Evolutionary conservation across 2,329 filamentous ascomycete species (phyloP).

Genomic region (Helotiales sp.): DNA sequence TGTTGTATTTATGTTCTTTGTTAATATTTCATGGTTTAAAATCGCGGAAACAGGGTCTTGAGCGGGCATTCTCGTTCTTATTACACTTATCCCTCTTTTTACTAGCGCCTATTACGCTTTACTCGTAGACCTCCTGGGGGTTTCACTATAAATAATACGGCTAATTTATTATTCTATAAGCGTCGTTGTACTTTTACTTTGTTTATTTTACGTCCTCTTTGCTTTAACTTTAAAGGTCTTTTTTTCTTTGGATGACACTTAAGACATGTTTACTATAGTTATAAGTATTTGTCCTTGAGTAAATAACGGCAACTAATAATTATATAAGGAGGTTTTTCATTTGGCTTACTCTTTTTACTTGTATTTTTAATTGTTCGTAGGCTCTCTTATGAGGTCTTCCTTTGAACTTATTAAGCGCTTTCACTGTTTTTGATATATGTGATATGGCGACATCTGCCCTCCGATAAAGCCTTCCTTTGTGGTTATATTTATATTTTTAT

Average conservation of each 20-base stretch:
- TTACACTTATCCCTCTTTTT: slow-evolving; percentile 34
- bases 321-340: slow-evolving; percentile 27
- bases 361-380: slow-evolving; percentile 23
- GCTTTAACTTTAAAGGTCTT: not conserved
- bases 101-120: slow-evolving; percentile 34
- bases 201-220: slow-evolving; percentile 31
- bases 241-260: slow-evolving; percentile 16
- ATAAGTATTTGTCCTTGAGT: slow-evolving; percentile 21
- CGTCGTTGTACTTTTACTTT: slow-evolving; percentile 19
- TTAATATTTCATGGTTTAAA: not conserved
- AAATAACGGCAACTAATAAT: slow-evolving; percentile 20
- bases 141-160: slow-evolving; percentile 11
- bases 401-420: slow-evolving; percentile 25
- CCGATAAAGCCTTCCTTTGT: slow-evolving; percentile 19
- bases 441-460: slow-evolving; percentile 29
- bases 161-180: not conserved
- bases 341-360: slow-evolving; percentile 28
- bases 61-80: slow-evolving; percentile 27
- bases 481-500: slow-evolving; percentile 30
- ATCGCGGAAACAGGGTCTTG: slow-evolving; percentile 21
- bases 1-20: not conserved
- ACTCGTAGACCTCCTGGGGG: slow-evolving; percentile 28
- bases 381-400: slow-evolving; percentile 31
- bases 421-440: slow-evolving; percentile 23
- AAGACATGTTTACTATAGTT: slow-evolving; percentile 26